Evolutionary conservation across 148 eudicot genomes (phyloP).

Genomic region (Rhododendron henanense): DNA sequence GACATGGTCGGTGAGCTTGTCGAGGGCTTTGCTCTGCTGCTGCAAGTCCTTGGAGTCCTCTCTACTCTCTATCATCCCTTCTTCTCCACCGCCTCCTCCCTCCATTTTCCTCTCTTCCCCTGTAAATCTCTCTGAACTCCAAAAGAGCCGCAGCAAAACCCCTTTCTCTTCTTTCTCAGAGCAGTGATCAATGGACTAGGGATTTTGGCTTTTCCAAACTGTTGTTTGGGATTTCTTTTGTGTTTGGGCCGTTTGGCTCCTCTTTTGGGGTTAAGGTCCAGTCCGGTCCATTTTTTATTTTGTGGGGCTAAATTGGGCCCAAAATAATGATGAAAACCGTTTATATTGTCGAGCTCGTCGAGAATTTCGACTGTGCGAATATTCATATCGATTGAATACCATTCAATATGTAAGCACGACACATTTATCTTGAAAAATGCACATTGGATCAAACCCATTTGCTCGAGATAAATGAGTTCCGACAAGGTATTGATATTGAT

Average conservation of each 20-base stretch:
- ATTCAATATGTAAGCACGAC: no score
- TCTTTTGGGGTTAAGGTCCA: neutral
- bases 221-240: neutral
- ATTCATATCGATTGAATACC: no score
- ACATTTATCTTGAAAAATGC: no score
- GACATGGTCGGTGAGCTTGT: conserved; percentile 92
- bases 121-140: neutral
- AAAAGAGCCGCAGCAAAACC: neutral
- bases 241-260: neutral
- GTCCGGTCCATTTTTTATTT: neutral
- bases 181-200: neutral
- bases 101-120: neutral
- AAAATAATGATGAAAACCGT: no score
- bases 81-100: conserved; percentile 53
- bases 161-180: neutral
- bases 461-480: no score
- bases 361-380: no score
- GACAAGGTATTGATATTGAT: no score
- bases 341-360: no score
- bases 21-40: conserved; percentile 93
- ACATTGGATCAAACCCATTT: no score
- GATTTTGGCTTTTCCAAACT: neutral
- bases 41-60: conserved; percentile 87
- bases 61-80: conserved; percentile 41
- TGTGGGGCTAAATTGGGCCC: no score